Evolutionary conservation across 179 eudicot species (phyloP).

Genomic region (Spergularia azorica): DNA sequence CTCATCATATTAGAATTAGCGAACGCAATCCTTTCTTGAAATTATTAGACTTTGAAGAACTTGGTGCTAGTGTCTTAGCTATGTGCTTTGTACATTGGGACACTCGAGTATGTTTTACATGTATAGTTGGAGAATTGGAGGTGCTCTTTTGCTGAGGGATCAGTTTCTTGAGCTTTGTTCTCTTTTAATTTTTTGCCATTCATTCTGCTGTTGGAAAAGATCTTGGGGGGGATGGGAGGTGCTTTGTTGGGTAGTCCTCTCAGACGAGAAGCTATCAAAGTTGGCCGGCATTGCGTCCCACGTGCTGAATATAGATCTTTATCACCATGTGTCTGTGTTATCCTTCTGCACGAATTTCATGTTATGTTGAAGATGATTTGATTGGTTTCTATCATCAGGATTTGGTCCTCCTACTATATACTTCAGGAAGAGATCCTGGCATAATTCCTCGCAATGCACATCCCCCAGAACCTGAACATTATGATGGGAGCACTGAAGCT

Average conservation of each 20-base stretch:
- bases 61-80: background rate
- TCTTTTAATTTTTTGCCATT: background rate
- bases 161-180: background rate
- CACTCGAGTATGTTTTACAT: too few species aligned
- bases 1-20: background rate
- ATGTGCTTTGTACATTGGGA: background rate
- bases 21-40: slow-evolving; percentile 1
- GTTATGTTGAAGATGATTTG: background rate
- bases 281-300: background rate
- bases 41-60: background rate
- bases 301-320: background rate
- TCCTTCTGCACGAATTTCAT: background rate
- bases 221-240: background rate
- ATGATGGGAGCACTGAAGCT: slow-evolving; percentile 43
- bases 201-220: background rate
- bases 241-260: slow-evolving; percentile 1
- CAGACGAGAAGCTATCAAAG: background rate
- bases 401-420: slow-evolving; percentile 53
- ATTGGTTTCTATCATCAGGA: slow-evolving; percentile 34
- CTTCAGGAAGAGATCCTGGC: slow-evolving; percentile 77
- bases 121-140: background rate
- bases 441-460: slow-evolving; percentile 72
- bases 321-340: background rate
- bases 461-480: slow-evolving; percentile 65
- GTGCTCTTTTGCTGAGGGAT: background rate